Evolutionary conservation across 768 basidiomycete genomes (phyloP).

Genomic region (Lactifluus volemus): DNA sequence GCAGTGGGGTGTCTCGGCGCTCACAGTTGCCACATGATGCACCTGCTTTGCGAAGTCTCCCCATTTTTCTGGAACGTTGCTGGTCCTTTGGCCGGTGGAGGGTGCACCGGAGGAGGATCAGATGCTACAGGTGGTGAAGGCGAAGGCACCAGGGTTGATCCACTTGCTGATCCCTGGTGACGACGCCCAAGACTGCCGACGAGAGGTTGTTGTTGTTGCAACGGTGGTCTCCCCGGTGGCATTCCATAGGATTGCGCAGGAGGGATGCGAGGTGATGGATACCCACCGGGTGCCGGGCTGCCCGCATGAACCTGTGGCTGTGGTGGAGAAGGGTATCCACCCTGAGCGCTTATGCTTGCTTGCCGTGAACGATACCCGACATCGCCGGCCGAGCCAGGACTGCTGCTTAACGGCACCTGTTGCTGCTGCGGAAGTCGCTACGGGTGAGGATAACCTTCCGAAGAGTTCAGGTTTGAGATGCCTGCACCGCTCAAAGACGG

Average conservation of each 20-base stretch:
- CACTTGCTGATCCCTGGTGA: neutral
- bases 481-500: neutral
- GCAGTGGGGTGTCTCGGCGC: too few relatives aligned
- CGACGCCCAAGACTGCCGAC: neutral
- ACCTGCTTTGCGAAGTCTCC: too few relatives aligned
- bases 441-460: slow-evolving; percentile 5
- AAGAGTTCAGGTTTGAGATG: neutral
- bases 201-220: neutral
- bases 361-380: neutral
- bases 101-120: slow-evolving; percentile 9
- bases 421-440: slow-evolving; percentile 15
- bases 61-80: slow-evolving; percentile 94
- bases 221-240: neutral
- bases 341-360: neutral
- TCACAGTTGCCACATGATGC: too few relatives aligned
- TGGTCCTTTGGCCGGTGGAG: slow-evolving; percentile 35
- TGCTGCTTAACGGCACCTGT: neutral
- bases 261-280: slow-evolving; percentile 4
- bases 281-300: neutral
- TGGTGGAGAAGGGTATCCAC: neutral
- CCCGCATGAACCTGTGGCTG: neutral
- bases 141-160: neutral
- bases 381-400: neutral
- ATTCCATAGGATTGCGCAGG: neutral
- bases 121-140: neutral